Conservation (phyloP, 116 monocot genomes). For the Cymodocea nodosa region DNA sequence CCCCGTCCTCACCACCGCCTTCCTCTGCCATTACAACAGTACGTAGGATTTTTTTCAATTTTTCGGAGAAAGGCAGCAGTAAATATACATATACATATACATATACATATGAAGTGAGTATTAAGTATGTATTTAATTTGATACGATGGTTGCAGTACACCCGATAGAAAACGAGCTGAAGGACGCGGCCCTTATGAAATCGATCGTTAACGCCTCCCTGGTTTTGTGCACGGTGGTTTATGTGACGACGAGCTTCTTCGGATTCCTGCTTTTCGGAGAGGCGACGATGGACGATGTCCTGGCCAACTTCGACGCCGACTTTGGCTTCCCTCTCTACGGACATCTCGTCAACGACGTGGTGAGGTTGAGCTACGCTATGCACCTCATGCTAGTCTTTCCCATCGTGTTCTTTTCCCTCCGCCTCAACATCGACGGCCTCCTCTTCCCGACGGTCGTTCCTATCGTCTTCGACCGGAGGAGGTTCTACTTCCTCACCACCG, state of each 20-base stretch:
- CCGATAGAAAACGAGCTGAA: slow-evolving; percentile 23
- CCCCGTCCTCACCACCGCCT: slow-evolving; percentile 45
- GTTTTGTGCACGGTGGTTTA: slow-evolving; percentile 19
- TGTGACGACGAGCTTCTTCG: slow-evolving; percentile 24
- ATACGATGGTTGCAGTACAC: slow-evolving; percentile 17
- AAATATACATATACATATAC: too few relatives aligned
- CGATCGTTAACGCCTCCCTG: slow-evolving; percentile 13
- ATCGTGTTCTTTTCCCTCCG: slow-evolving; percentile 44
- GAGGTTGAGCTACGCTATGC: slow-evolving; percentile 45
- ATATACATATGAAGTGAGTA: too few relatives aligned
- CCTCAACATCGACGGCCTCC: slow-evolving; percentile 45
- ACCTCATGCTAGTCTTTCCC: slow-evolving; percentile 65
- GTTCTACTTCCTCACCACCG: slow-evolving; percentile 9
- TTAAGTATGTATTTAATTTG: neutral
- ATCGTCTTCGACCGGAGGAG: slow-evolving; percentile 23
- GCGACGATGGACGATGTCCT: slow-evolving; percentile 27
- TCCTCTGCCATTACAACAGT: slow-evolving; percentile 56
- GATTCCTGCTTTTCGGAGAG: slow-evolving; percentile 35
- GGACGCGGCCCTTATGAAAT: slow-evolving; percentile 11
- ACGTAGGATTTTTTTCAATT: slow-evolving; percentile 1
- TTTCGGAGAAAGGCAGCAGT: too few relatives aligned
- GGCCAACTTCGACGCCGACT: slow-evolving; percentile 23
- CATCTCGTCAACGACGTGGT: slow-evolving; percentile 24
- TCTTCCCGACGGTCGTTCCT: slow-evolving; percentile 29
- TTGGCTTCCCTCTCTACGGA: slow-evolving; percentile 24